phyloP scores from a whole-genome alignment of 2,329 filamentous ascomycete genomes.

The Ophiostoma himal-ulmi region DNA sequence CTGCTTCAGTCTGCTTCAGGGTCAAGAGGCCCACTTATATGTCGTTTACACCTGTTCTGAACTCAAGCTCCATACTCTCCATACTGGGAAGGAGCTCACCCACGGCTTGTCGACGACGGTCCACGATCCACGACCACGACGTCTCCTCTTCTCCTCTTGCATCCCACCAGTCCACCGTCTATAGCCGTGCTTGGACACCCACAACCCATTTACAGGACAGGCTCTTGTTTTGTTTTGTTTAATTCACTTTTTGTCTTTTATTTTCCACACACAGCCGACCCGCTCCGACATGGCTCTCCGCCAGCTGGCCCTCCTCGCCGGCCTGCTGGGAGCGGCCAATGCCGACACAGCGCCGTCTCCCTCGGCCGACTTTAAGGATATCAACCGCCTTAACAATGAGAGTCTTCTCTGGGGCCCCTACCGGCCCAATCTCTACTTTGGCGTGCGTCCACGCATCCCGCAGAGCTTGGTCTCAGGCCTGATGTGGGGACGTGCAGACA shows the following conservation, averaged over 20 bases:
- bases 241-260: conserved; percentile 7
- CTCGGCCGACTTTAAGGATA: conserved; percentile 37
- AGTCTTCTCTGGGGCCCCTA: conserved; percentile 95
- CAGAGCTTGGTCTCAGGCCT: conserved; percentile 76
- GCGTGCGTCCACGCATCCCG: conserved; percentile 73
- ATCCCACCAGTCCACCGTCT: not conserved
- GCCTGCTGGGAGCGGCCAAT: conserved; percentile 20
- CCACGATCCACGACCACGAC: conserved; percentile 1
- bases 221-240: not conserved
- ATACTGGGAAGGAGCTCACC: conserved; percentile 2
- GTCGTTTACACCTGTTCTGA: conserved; percentile 7
- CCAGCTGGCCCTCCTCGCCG: conserved; percentile 24
- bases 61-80: conserved; percentile 1
- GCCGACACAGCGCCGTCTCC: conserved; percentile 20
- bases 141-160: not conserved
- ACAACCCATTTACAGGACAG: not conserved
- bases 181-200: not conserved
- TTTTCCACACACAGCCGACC: not conserved
- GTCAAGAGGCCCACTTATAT: not conserved
- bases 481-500: conserved; percentile 83
- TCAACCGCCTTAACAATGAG: conserved; percentile 61
- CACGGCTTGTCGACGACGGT: not conserved
- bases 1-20: not conserved
- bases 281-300: conserved; percentile 25
- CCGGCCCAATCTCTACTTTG: conserved; percentile 90